Evolutionary conservation across 2,329 filamentous ascomycete species (phyloP).

Genomic region (Colletotrichum noveboracense): DNA sequence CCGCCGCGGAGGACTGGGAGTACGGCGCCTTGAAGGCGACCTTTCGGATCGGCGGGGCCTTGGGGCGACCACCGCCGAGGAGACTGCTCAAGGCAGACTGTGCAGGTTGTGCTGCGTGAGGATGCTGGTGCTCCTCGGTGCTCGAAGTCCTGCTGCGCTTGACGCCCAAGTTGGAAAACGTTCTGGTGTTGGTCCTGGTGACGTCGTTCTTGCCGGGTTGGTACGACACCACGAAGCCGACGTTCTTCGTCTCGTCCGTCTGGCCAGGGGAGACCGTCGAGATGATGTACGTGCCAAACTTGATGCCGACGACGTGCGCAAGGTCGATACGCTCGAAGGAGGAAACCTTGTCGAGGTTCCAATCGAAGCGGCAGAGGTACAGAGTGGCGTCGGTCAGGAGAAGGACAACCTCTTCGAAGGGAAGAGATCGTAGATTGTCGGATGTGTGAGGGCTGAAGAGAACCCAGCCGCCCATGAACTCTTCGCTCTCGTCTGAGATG

Average conservation of each 20-base stretch:
- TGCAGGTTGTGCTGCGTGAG: not conserved
- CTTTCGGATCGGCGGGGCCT: conserved; percentile 39
- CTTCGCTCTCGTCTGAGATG: conserved; percentile 81
- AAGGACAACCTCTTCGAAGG: conserved; percentile 88
- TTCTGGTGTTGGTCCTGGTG: conserved; percentile 83
- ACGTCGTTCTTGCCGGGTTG: conserved; percentile 73
- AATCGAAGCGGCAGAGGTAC: conserved; percentile 92
- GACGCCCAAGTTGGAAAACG: conserved; percentile 62
- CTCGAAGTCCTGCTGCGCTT: conserved; percentile 10
- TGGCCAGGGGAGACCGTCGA: conserved; percentile 82
- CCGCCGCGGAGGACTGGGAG: conserved; percentile 57
- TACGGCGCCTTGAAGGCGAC: conserved; percentile 64
- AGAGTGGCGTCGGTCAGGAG: conserved; percentile 84
- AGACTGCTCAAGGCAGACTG: conserved; percentile 44
- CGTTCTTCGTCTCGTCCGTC: conserved; percentile 78
- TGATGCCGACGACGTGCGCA: conserved; percentile 73
- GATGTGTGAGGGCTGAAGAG: conserved; percentile 77
- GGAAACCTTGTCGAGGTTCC: conserved; percentile 92
- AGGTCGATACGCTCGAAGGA: conserved; percentile 89
- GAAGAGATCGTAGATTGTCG: conserved; percentile 68
- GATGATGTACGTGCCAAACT: conserved; percentile 87
- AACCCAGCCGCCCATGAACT: conserved; percentile 89
- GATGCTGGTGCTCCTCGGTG: not conserved
- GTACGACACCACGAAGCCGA: conserved; percentile 84
- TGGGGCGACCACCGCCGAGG: conserved; percentile 40